A percentile compares a stretch with the other conserved stretches of the same genome.
phyloP scores from a whole-genome alignment of 2,329 filamentous ascomycete genomes.

The Grosmannia penicillata region DNA sequence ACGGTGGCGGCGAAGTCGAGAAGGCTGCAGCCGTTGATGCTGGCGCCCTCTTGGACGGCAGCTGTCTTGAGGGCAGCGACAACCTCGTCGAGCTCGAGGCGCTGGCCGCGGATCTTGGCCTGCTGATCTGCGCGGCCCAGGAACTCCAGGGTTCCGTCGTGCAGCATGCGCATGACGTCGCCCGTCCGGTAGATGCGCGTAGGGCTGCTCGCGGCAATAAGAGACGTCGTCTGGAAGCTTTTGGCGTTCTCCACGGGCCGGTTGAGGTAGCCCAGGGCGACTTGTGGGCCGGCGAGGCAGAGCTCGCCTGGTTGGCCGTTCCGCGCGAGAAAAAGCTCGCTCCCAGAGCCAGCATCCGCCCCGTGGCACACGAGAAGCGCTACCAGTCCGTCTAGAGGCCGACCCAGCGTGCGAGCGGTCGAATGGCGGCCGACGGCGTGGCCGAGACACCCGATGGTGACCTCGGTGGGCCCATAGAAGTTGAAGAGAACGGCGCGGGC shows the following conservation, averaged over 20 bases:
- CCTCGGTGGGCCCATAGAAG: slow-evolving; percentile 44
- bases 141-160: slow-evolving; percentile 7
- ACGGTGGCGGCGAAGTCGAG: slow-evolving; percentile 6
- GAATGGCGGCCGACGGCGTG: slow-evolving; percentile 4
- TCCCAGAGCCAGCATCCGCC: too few species aligned
- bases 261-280: slow-evolving; percentile 27
- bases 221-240: slow-evolving; percentile 3
- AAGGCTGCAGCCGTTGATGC: too few species aligned
- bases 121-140: slow-evolving; percentile 8
- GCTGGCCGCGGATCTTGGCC: slow-evolving; percentile 9
- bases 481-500: slow-evolving; percentile 13
- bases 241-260: slow-evolving; percentile 11
- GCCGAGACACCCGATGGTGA: slow-evolving; percentile 3
- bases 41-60: slow-evolving; percentile 1
- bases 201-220: slow-evolving; percentile 1
- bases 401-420: slow-evolving; percentile 10
- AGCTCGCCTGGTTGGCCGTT: slow-evolving; percentile 19
- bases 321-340: slow-evolving; percentile 7
- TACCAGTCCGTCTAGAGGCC: slow-evolving; percentile 8
- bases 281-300: slow-evolving; percentile 27
- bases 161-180: slow-evolving; percentile 7
- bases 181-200: slow-evolving; percentile 9
- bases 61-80: slow-evolving; percentile 3
- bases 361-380: slow-evolving; percentile 7
- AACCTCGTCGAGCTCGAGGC: slow-evolving; percentile 8